Evolutionary conservation across 2,329 filamentous ascomycete species (phyloP), one percentile per base, ranked within the genome.

Genomic region (Grosmannia penicillata): DNA sequence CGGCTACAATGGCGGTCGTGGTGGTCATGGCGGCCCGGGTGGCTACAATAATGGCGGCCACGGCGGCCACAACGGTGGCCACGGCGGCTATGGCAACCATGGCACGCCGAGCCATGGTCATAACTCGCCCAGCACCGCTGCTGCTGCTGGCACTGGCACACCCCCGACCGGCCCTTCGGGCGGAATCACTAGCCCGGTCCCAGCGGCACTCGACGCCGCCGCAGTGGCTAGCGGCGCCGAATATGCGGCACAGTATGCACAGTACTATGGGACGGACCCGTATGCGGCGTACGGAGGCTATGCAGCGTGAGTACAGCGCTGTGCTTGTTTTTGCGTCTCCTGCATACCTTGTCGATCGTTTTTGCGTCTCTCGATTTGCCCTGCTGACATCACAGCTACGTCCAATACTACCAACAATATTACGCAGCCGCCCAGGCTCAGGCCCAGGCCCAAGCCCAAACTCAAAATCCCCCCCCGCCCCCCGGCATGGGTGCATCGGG

Each of bases 251-350:
- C 82, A 89, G 52, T 93, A 93, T 55, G 79, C 82, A 3, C 80
- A 86, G 55, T 91, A 93, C 57, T 89, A 87, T 44, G 69, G 68
- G 45, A 62, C 60, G 1, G 49, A 95, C 52, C 89, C 87, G 0
- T 95, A 95, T 56, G 85, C 85, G 30, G 77, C 82, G 8, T 95
- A 91, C 49, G 89, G 89, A 45, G 89, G 89, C 39, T 95, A 91
- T 58, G 72, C 78, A 49, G 82, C 80, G 62, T 83, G 70, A 53
- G 65, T 54, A 3, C n/a, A n/a, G n/a, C n/a, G n/a, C 49, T 24
- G 7, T 8, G 24, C 19, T 11, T 37, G n/a, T n/a, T n/a, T n/a
- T n/a, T n/a, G n/a, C n/a, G n/a, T n/a, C n/a, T n/a, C n/a, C n/a
- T n/a, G n/a, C n/a, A n/a, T n/a, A n/a, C n/a, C n/a, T n/a, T n/a